phyloP scores from a whole-genome alignment of 495 filamentous ascomycete species.

The Staphylotrichum tortipilum region DNA sequence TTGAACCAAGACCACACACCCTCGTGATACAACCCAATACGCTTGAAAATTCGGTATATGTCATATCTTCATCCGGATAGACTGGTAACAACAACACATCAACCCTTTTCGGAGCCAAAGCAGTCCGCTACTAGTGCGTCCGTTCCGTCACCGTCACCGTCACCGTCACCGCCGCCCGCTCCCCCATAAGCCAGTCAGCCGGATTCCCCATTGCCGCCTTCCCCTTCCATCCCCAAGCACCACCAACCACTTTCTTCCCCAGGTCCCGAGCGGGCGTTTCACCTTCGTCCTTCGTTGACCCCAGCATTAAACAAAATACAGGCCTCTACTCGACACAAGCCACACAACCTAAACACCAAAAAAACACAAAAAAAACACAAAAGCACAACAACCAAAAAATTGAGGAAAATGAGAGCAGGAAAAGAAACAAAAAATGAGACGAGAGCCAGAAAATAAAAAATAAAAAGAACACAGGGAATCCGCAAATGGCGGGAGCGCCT shows the following conservation, averaged over 20 bases:
- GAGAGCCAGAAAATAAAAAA: neutral
- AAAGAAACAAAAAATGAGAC: too few relatives aligned
- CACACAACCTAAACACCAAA: slow-evolving; percentile 2
- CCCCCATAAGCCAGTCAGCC: too few relatives aligned
- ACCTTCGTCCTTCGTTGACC: neutral
- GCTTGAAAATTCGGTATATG: neutral
- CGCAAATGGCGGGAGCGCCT: neutral
- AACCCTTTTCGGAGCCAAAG: neutral
- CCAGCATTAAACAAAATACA: slow-evolving; percentile 5
- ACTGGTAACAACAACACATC: neutral
- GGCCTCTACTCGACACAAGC: slow-evolving; percentile 5
- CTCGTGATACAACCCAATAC: neutral
- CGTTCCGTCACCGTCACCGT: neutral
- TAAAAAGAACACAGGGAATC: neutral
- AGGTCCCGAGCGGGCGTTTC: neutral
- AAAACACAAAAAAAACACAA: neutral
- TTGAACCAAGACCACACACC: too few relatives aligned
- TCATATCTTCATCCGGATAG: slow-evolving; percentile 7
- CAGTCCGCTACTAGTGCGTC: neutral
- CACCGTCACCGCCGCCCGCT: too few relatives aligned
- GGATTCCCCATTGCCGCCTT: neutral
- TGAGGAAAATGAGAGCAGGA: too few relatives aligned
- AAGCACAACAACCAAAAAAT: too few relatives aligned
- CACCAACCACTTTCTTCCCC: neutral
- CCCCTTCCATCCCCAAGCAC: neutral